Evolutionary conservation across 441 rosid species (phyloP).

Genomic region (Euphorbia schlechtendalii): DNA sequence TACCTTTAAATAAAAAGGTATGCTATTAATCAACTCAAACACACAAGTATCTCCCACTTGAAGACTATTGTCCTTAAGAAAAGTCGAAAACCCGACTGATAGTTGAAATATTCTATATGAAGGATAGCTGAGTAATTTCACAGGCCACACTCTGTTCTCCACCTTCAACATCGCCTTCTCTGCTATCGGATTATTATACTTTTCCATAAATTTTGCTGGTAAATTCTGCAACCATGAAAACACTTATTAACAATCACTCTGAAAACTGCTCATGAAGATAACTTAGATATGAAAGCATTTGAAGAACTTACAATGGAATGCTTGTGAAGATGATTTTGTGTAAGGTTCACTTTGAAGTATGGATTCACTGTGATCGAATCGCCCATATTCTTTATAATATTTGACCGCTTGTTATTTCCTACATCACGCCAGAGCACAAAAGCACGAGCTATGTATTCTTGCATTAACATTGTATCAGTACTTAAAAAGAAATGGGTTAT

Average conservation of each 20-base stretch:
- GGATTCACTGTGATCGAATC: neutral
- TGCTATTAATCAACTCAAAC: slow-evolving; percentile 17
- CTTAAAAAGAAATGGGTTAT: slow-evolving; percentile 12
- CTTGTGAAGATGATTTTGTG: neutral
- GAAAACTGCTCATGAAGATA: too few species aligned
- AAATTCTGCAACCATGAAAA: slow-evolving; percentile 12
- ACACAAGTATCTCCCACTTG: slow-evolving; percentile 19
- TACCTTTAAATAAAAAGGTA: neutral
- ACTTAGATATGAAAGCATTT: neutral
- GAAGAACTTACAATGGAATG: neutral
- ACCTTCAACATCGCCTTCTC: slow-evolving; percentile 9
- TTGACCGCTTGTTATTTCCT: neutral
- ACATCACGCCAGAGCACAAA: neutral
- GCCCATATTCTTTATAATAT: neutral
- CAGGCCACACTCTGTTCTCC: slow-evolving; percentile 17
- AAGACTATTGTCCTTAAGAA: slow-evolving; percentile 21
- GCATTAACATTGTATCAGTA: neutral
- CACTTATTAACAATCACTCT: too few species aligned
- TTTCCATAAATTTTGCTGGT: slow-evolving; percentile 7
- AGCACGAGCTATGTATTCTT: neutral
- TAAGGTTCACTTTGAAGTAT: neutral
- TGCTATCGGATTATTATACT: neutral
- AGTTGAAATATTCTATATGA: neutral
- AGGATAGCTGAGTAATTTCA: neutral
- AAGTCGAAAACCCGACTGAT: slow-evolving; percentile 15